A percentile compares a stretch with the other conserved stretches of the same genome.
Evolutionary conservation across 2,329 filamentous ascomycete genomes (phyloP).

Genomic region (Colletotrichum neosansevieriae): DNA sequence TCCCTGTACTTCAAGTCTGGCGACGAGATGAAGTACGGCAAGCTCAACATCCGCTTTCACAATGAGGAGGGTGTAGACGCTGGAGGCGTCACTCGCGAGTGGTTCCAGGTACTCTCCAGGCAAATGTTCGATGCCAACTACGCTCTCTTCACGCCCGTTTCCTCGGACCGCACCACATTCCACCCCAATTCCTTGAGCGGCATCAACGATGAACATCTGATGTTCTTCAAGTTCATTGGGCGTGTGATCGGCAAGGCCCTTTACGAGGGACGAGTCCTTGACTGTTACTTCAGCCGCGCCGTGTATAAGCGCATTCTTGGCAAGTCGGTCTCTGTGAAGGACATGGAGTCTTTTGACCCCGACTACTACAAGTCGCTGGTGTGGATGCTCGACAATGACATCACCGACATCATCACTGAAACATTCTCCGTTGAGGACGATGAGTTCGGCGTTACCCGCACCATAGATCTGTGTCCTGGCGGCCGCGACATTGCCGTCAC

Average conservation of each 20-base stretch:
- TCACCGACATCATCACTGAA: slow-evolving; percentile 96
- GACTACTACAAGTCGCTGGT: slow-evolving; percentile 99
- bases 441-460: slow-evolving; percentile 89
- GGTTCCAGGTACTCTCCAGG: slow-evolving; percentile 97
- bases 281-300: slow-evolving; percentile 98
- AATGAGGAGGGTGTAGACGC: slow-evolving; percentile 98
- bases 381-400: slow-evolving; percentile 99
- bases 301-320: slow-evolving; percentile 98
- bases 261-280: slow-evolving; percentile 94
- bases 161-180: slow-evolving; percentile 97
- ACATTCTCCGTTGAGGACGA: slow-evolving; percentile 96
- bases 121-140: slow-evolving; percentile 99
- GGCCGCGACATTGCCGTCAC: slow-evolving; percentile 94
- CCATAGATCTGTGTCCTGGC: slow-evolving; percentile 87
- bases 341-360: slow-evolving; percentile 98
- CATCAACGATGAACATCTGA: slow-evolving; percentile 94
- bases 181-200: slow-evolving; percentile 95
- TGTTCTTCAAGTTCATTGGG: slow-evolving; percentile 99
- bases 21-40: slow-evolving; percentile 99
- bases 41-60: slow-evolving; percentile 96
- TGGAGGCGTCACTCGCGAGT: slow-evolving; percentile 96
- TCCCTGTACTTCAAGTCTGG: slow-evolving; percentile 97
- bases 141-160: slow-evolving; percentile 94
- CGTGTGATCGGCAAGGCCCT: slow-evolving; percentile 98
- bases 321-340: slow-evolving; percentile 95